Conservation (phyloP, 768 basidiomycete genomes). For the Psilocybe cubensis region DNA sequence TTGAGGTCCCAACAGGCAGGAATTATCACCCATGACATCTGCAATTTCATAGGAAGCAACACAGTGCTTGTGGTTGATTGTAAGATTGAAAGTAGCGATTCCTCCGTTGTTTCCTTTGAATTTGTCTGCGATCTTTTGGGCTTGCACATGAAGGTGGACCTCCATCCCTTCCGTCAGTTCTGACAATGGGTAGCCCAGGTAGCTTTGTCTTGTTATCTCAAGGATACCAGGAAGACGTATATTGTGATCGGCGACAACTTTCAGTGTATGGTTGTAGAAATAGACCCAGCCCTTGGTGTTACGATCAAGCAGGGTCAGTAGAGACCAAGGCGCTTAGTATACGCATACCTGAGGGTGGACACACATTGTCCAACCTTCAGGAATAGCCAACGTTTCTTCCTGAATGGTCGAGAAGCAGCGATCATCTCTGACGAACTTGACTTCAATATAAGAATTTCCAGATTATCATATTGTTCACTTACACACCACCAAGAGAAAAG, state of each 20-base stretch:
- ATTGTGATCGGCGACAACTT: constrained; percentile 53
- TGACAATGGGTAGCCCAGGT: constrained; percentile 28
- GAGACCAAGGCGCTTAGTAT: neutral
- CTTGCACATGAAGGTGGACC: constrained; percentile 34
- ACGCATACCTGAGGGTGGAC: constrained; percentile 42
- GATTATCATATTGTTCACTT: too few relatives aligned
- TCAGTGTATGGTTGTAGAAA: constrained; percentile 43
- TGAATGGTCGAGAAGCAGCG: constrained; percentile 5
- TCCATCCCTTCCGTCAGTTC: constrained; percentile 46
- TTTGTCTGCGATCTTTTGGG: constrained; percentile 24
- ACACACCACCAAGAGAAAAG: neutral
- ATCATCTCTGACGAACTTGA: neutral
- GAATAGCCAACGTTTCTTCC: constrained; percentile 16
- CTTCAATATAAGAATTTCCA: neutral
- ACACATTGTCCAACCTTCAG: constrained; percentile 40
- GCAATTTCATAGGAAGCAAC: constrained; percentile 44
- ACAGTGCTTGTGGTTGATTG: constrained; percentile 51
- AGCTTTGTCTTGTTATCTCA: constrained; percentile 30
- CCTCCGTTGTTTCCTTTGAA: constrained; percentile 17
- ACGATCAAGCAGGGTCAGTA: neutral
- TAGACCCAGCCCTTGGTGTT: constrained; percentile 50
- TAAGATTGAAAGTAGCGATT: constrained; percentile 35
- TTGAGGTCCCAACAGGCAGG: constrained; percentile 28
- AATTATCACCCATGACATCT: constrained; percentile 33
- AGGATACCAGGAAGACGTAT: constrained; percentile 41